Conservation (phyloP, 2,329 filamentous ascomycete genomes). For the Metarhizium robertsii region DNA sequence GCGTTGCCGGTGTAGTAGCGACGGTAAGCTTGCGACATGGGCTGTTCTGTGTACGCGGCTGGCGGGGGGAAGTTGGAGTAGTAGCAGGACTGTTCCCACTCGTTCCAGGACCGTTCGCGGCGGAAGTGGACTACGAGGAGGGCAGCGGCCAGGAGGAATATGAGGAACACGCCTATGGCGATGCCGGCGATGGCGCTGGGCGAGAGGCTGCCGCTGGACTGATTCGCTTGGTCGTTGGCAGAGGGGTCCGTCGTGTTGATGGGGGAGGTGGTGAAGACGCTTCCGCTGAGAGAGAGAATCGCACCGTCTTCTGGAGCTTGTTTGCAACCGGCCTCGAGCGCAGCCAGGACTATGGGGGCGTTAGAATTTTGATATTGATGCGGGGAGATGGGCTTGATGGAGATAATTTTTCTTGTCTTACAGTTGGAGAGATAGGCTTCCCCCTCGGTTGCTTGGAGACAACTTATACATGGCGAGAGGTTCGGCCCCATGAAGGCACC, state of each 20-base stretch:
- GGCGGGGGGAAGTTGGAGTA: conserved; percentile 11
- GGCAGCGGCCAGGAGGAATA: conserved; percentile 30
- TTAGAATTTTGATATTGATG: conserved; percentile 6
- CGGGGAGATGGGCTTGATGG: not conserved
- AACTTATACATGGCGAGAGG: conserved; percentile 30
- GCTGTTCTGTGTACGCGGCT: conserved; percentile 16
- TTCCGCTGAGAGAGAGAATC: conserved; percentile 30
- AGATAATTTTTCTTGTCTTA: conserved; percentile 17
- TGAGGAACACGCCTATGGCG: conserved; percentile 32
- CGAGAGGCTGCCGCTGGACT: conserved; percentile 25
- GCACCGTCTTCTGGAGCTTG: conserved; percentile 31
- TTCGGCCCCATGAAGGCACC: conserved; percentile 20
- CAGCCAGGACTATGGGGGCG: conserved; percentile 31
- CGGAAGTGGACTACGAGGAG: conserved; percentile 41
- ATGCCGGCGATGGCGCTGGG: conserved; percentile 46
- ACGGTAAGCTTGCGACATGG: conserved; percentile 15
- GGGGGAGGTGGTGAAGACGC: conserved; percentile 27
- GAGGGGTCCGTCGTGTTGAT: conserved; percentile 31
- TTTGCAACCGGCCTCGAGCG: conserved; percentile 37
- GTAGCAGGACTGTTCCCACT: conserved; percentile 7
- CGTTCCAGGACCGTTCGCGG: conserved; percentile 26
- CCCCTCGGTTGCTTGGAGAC: conserved; percentile 29
- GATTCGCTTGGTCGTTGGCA: conserved; percentile 15
- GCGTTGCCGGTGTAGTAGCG: conserved; percentile 12
- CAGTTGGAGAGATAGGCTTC: conserved; percentile 40